These are phyloP conservation scores for Leccinum fibrillosum DNA, from an alignment of 768 basidiomycete species.

Conservation along the genomic window DNA sequence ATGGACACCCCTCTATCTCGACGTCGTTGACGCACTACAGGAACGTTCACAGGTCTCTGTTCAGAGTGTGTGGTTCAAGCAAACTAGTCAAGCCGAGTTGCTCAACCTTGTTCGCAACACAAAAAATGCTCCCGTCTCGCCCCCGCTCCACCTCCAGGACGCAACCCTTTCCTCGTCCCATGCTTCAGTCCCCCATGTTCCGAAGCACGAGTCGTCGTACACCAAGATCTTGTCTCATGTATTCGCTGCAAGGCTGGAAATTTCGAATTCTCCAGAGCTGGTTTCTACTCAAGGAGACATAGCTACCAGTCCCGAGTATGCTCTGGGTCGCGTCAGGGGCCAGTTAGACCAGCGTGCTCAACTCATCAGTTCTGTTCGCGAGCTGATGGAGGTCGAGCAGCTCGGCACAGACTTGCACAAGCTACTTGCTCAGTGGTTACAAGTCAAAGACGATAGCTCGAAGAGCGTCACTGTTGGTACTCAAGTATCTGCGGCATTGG, in stretches of 20 bases:
- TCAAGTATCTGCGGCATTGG: slow-evolving; percentile 51
- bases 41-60: slow-evolving; percentile 52
- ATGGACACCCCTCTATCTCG: slow-evolving; percentile 86
- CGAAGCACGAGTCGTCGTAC: slow-evolving; percentile 89
- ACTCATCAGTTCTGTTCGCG: slow-evolving; percentile 61
- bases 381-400: slow-evolving; percentile 53
- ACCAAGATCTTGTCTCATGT: slow-evolving; percentile 82
- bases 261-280: slow-evolving; percentile 80
- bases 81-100: slow-evolving; percentile 43
- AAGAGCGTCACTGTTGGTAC: slow-evolving; percentile 61
- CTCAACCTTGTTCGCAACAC: slow-evolving; percentile 48
- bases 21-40: slow-evolving; percentile 72
- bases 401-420: slow-evolving; percentile 59
- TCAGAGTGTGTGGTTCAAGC: slow-evolving; percentile 58
- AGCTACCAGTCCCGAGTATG: slow-evolving; percentile 92
- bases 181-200: slow-evolving; percentile 56
- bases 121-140: slow-evolving; percentile 33
- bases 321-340: slow-evolving; percentile 86
- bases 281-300: slow-evolving; percentile 65
- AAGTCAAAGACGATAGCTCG: slow-evolving; percentile 64
- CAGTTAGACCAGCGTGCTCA: slow-evolving; percentile 72
- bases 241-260: slow-evolving; percentile 74
- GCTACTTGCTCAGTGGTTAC: slow-evolving; percentile 76
- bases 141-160: slow-evolving; percentile 50
- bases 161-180: slow-evolving; percentile 26